Evolutionary conservation across 2,329 filamentous ascomycete species (phyloP).

Genomic region (Penicillium sclerotiorum): DNA sequence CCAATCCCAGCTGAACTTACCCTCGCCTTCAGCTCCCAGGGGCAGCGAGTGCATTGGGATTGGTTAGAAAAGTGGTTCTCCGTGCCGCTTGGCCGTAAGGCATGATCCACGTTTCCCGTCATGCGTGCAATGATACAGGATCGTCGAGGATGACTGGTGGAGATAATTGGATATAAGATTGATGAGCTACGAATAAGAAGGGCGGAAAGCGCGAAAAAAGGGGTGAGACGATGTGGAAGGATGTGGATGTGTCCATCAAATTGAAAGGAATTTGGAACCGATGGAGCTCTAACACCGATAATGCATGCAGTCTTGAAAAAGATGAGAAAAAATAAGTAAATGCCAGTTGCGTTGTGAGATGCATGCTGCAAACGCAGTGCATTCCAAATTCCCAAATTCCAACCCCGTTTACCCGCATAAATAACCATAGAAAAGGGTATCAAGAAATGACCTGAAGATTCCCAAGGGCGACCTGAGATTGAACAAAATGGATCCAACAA

Average conservation of each 20-base stretch:
- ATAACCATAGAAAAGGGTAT: slow-evolving; percentile 32
- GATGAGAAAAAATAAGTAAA: too few relatives aligned
- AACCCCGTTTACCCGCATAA: slow-evolving; percentile 12
- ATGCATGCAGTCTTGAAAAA: slow-evolving; percentile 20
- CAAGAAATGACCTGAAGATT: slow-evolving; percentile 29
- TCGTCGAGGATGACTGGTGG: slow-evolving; percentile 7
- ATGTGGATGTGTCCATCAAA: not conserved
- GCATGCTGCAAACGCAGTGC: too few relatives aligned
- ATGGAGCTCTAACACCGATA: slow-evolving; percentile 16
- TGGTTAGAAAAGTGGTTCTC: slow-evolving; percentile 14
- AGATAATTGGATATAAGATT: not conserved
- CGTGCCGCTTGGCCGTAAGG: slow-evolving; percentile 13
- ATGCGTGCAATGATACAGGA: slow-evolving; percentile 22
- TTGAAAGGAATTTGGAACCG: not conserved
- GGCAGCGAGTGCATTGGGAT: slow-evolving; percentile 9
- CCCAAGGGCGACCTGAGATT: slow-evolving; percentile 6
- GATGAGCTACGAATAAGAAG: not conserved
- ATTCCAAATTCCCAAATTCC: slow-evolving; percentile 7
- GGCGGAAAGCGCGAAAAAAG: not conserved
- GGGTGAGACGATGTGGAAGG: not conserved
- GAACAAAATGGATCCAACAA: slow-evolving; percentile 8
- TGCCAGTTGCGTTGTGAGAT: not conserved
- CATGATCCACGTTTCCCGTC: slow-evolving; percentile 24
- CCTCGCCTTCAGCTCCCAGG: not conserved
- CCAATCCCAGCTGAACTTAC: slow-evolving; percentile 2